phyloP scores from a whole-genome alignment of 305 asterid genomes.

The Petunia hybrid region DNA sequence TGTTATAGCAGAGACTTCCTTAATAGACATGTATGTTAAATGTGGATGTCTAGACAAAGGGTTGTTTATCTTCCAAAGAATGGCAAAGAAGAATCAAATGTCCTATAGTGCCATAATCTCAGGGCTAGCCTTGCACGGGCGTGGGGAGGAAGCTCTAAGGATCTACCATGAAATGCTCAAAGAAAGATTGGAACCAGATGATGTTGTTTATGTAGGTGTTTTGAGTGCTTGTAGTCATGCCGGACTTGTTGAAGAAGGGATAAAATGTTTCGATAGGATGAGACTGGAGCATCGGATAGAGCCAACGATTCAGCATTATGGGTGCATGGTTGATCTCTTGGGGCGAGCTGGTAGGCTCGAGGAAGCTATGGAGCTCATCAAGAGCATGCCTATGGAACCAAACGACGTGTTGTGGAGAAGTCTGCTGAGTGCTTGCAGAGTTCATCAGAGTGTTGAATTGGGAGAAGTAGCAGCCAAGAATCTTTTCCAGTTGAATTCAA shows the following conservation, averaged over 20 bases:
- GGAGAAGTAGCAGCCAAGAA: conserved; percentile 65
- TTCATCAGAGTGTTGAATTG: conserved; percentile 54
- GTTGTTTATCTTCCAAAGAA: conserved; percentile 54
- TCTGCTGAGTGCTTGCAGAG: conserved; percentile 68
- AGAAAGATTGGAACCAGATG: conserved; percentile 63
- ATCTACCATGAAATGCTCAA: conserved; percentile 63
- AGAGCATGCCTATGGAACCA: conserved; percentile 69
- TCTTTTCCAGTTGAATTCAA: conserved; percentile 43
- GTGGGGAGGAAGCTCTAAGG: conserved; percentile 59
- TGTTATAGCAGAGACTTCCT: conserved; percentile 65
- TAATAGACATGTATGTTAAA: conserved; percentile 70
- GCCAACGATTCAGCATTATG: conserved; percentile 78
- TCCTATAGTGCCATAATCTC: conserved; percentile 73
- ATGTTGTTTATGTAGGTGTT: conserved; percentile 68
- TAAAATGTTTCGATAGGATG: conserved; percentile 58
- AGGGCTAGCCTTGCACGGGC: conserved; percentile 76
- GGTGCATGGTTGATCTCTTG: conserved; percentile 82
- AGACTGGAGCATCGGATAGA: conserved; percentile 52
- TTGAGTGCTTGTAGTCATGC: conserved; percentile 72
- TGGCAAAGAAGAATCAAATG: conserved; percentile 56
- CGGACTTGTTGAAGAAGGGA: conserved; percentile 67
- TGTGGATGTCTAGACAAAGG: conserved; percentile 74
- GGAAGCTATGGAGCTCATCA: conserved; percentile 63
- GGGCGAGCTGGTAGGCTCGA: conserved; percentile 64
- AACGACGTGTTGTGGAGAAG: conserved; percentile 79